Conservation (phyloP, 768 basidiomycete genomes). For the Lyophyllum decastes region DNA sequence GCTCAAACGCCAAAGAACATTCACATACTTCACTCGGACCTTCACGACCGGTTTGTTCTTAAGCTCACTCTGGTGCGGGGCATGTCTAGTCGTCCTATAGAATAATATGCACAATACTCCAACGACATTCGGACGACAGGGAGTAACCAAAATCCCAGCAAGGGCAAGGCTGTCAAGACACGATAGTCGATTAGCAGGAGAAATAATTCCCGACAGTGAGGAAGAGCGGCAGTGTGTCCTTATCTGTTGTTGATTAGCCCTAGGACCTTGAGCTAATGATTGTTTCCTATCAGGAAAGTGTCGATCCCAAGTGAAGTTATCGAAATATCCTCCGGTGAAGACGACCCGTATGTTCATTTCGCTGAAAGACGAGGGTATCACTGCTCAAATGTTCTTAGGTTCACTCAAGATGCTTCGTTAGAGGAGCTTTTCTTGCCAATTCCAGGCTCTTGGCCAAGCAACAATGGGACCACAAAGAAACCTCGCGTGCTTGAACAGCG, state of each 20-base stretch:
- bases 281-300: background rate
- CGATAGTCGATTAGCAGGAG: conserved; percentile 13
- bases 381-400: background rate
- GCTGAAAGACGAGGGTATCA: background rate
- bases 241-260: background rate
- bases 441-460: conserved; percentile 11
- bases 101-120: conserved; percentile 1
- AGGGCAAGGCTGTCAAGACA: conserved; percentile 1
- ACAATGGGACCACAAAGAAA: background rate
- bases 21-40: background rate
- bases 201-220: conserved; percentile 51
- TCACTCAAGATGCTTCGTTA: background rate
- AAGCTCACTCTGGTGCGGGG: background rate
- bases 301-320: conserved; percentile 37
- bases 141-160: background rate
- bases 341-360: conserved; percentile 30
- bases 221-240: conserved; percentile 39
- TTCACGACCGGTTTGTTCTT: too few relatives aligned
- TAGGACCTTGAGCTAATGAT: background rate
- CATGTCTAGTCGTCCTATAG: background rate
- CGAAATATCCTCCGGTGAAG: conserved; percentile 56
- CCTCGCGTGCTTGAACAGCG: background rate
- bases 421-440: conserved; percentile 9
- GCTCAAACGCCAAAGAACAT: background rate
- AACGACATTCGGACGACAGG: background rate